Evolutionary conservation across 2,329 filamentous ascomycete species (phyloP), one percentile per base, ranked within the genome.

Genomic region (Acrodontium crateriforme): DNA sequence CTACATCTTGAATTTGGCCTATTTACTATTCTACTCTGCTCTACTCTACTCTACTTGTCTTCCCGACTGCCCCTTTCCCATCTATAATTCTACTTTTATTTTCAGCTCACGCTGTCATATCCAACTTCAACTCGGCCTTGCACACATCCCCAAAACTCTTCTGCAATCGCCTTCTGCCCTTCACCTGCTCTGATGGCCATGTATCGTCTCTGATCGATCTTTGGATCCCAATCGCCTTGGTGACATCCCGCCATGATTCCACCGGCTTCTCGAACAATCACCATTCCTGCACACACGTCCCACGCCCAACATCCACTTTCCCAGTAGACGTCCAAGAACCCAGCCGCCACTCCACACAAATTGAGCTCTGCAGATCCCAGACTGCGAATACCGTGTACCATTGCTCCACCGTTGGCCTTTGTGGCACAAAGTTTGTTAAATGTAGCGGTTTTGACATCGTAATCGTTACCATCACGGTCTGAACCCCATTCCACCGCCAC

Each of bases 271-370:
- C 60, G 58, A 15, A 87, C 57, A 35, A 87, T 75, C 32, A 75
- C 72, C 80, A 79, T 85, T 0, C 74, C 80, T 4, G 81, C 81
- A 47, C 77, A 81, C 2, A 87, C 80, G 50, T 87, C 80, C 80
- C 80, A 87, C 2, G 79, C 78, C 69, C 78, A 87, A 53, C 78
- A 83, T 1, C 81, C 80, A 19, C 76, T 78, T 56, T 87, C 80
- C 80, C 80, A 87, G 50, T 82, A 87, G 13, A 71, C 44, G 49
- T 87, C 80, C 15, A 82, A 42, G 50, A 73, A 66, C 0, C 80
- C 80, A 7, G 71, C 68, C 3, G 80, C 80, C 3, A 82, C 74
- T 20, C 65, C 67, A 32, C 77, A 81, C 11, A 85, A 53, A 51
- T 85, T 85, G 43, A 87, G 58, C 21, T 80, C 80, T 6, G 80